Evolutionary conservation across 768 basidiomycete genomes (phyloP).

Genomic region (Ramaria sp.): DNA sequence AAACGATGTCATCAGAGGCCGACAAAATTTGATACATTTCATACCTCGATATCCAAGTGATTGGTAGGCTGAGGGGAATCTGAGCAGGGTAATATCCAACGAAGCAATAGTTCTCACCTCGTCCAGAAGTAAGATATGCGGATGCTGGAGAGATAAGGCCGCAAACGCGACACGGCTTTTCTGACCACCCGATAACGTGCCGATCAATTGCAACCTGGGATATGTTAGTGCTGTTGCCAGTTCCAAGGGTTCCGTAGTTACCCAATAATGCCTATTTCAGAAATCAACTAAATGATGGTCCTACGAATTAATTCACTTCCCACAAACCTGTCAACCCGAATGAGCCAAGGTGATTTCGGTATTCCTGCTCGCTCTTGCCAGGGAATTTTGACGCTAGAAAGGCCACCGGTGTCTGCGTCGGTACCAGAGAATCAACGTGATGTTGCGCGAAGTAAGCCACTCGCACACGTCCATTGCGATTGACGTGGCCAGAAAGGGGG

Average conservation of each 20-base stretch:
- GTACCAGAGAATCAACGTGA: conserved; percentile 85
- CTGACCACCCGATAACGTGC: conserved; percentile 89
- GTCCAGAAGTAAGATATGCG: conserved; percentile 88
- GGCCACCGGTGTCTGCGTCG: conserved; percentile 83
- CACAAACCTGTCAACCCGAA: conserved; percentile 80
- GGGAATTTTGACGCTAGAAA: conserved; percentile 90
- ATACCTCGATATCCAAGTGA: conserved; percentile 88
- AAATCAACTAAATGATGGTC: neutral
- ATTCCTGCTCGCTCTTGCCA: conserved; percentile 93
- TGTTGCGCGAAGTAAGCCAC: conserved; percentile 92
- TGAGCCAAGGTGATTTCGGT: conserved; percentile 89
- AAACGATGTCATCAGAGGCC: neutral
- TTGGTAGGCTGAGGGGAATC: conserved; percentile 61
- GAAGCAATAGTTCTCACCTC: conserved; percentile 45
- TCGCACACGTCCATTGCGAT: conserved; percentile 82
- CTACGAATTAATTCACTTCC: neutral
- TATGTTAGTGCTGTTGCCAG: neutral
- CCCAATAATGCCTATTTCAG: conserved; percentile 5
- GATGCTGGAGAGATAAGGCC: conserved; percentile 71
- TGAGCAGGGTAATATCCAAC: neutral
- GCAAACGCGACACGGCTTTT: conserved; percentile 95
- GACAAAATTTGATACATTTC: conserved; percentile 1
- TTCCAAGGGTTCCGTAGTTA: neutral
- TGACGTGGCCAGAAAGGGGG: conserved; percentile 69
- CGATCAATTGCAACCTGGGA: conserved; percentile 71